Base-by-base conservation (phyloP, 768 basidiomycete genomes). In the Rhodotorula babjevae region DNA sequence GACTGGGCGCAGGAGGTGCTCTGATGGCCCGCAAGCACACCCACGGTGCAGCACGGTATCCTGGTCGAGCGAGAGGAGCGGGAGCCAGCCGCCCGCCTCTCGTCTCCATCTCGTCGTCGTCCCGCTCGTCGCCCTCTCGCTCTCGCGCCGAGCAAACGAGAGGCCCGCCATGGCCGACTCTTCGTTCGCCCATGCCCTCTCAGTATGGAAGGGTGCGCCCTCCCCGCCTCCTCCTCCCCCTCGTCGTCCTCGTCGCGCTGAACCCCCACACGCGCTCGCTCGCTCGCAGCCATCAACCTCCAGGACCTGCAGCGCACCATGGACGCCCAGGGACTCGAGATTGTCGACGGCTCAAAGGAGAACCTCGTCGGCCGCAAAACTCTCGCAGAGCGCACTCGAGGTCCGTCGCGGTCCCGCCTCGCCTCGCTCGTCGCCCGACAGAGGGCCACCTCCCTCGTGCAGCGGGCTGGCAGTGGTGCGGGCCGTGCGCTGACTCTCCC, bases 301-400 rank as follows among this genome's bases (percentile, higher is more conserved):
- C 82, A 87, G 29, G 92, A 96, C 74, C 84, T 98, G 40, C 95
- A 98, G 82, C 94, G 92, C 83, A 89, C 88, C 9, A 86, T 99
- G 61, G 94, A 98, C 82, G 84, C 86, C 12, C 95, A 97, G 72
- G 94, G 79, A 2, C 85, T 97, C 47, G 94, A 98, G 82, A 85
- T 99, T 23, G 94, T 99, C 31, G 93, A 98, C 84, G 94, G 94
- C 82, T 94, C 97, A 84, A 99, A 97, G 83, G 95, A 98, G 83
- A 92, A 90, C 75, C 85, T 97, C 58, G 85, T 99, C 6, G 93
- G 93, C 18, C 86, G 96, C 56, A 99, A 97, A 82, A 90, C 88
- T 65, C 84, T 99, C 31, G 92, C 95, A 2, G 96, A 98, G 83
- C 89, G 90, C 80, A 99, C 96, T 0, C 91, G 95, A 84, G 95